A percentile compares a stretch with the other conserved stretches of the same genome.
phyloP scores from a whole-genome alignment of 2,329 filamentous ascomycete species.

The Diplocarpon mali region DNA sequence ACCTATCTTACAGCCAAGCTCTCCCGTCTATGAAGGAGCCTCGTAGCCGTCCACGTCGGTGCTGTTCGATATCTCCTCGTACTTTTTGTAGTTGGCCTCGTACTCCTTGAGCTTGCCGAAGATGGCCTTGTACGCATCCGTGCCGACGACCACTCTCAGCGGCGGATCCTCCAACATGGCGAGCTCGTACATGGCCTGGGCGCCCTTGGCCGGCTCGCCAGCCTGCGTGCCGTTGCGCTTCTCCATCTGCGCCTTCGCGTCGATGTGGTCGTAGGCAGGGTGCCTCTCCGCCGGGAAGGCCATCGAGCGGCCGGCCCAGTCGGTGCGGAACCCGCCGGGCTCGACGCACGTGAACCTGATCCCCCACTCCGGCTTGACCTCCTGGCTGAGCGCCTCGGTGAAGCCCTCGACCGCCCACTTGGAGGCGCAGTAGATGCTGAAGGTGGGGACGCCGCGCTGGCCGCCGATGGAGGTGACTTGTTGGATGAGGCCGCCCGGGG shows the following conservation, averaged over 20 bases:
- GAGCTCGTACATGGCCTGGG: constrained; percentile 41
- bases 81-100: constrained; percentile 29
- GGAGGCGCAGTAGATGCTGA: constrained; percentile 30
- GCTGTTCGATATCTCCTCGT: constrained; percentile 19
- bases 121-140: constrained; percentile 39
- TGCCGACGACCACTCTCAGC: constrained; percentile 40
- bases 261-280: constrained; percentile 37
- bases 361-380: constrained; percentile 30
- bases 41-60: constrained; percentile 16
- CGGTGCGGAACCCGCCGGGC: constrained; percentile 31
- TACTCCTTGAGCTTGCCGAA: constrained; percentile 40
- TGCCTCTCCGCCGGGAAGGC: constrained; percentile 31
- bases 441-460: constrained; percentile 27
- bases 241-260: constrained; percentile 32
- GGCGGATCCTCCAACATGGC: constrained; percentile 41
- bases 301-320: constrained; percentile 29
- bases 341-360: constrained; percentile 33
- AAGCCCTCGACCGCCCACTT: constrained; percentile 35
- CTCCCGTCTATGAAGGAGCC: not conserved
- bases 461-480: constrained; percentile 33
- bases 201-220: constrained; percentile 38
- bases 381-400: constrained; percentile 28
- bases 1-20: not conserved
- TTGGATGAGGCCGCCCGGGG: constrained; percentile 30
- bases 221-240: constrained; percentile 23